phyloP scores from a whole-genome alignment of 768 basidiomycete species.

The Termitomyces heimii region DNA sequence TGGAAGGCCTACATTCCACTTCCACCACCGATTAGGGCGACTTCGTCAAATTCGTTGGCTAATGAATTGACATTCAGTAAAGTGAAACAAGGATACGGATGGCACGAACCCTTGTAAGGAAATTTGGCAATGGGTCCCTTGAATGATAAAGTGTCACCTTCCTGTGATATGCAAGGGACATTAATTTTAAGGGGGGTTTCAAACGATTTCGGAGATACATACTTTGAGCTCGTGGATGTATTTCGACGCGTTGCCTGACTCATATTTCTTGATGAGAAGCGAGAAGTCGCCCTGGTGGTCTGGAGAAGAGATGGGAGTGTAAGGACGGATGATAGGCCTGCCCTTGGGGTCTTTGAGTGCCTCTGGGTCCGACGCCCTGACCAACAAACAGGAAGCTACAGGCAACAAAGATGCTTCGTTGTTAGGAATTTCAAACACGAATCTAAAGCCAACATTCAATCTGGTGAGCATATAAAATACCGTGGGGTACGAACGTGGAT shows the following conservation, averaged over 20 bases:
- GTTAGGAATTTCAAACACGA: conserved; percentile 76
- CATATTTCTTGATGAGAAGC: conserved; percentile 82
- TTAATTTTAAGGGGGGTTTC: not conserved
- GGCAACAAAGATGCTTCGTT: conserved; percentile 74
- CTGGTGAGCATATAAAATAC: not conserved
- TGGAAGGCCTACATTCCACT: conserved; percentile 68
- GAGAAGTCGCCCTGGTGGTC: conserved; percentile 70
- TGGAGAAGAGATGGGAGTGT: conserved; percentile 85
- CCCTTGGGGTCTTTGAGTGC: conserved; percentile 69
- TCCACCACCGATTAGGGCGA: conserved; percentile 90
- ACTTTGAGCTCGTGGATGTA: conserved; percentile 74
- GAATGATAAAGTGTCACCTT: conserved; percentile 76
- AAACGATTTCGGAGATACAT: not conserved
- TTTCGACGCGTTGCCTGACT: conserved; percentile 78
- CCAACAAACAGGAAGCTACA: conserved; percentile 71
- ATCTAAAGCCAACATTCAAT: conserved; percentile 34
- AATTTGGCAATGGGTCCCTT: conserved; percentile 92
- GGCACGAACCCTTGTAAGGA: conserved; percentile 65
- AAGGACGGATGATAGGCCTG: conserved; percentile 84
- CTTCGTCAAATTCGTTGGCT: conserved; percentile 82
- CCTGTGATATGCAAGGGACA: conserved; percentile 21
- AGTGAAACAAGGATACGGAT: not conserved
- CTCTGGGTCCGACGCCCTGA: conserved; percentile 67
- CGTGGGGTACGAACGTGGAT: conserved; percentile 44
- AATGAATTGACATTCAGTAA: conserved; percentile 3